Evolutionary conservation across 2,329 filamentous ascomycete genomes (phyloP).

Genomic region (Calonectria hawksworthii): DNA sequence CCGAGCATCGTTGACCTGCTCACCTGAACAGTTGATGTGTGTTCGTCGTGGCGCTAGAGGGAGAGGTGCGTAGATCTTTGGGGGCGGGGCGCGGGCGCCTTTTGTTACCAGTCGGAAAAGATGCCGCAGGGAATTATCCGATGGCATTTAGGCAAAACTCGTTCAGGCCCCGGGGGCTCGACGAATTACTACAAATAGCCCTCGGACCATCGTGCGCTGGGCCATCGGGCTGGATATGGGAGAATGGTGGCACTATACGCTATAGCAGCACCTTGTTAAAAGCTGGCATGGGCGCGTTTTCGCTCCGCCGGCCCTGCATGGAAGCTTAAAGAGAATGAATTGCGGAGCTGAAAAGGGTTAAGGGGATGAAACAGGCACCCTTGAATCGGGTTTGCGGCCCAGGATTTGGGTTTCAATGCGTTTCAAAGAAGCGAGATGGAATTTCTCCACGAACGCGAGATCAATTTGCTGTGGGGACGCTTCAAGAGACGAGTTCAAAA

Average conservation of each 20-base stretch:
- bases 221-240: not conserved
- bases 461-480: not conserved
- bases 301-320: not conserved
- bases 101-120: conserved; percentile 3
- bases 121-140: not conserved
- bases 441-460: conserved; percentile 14
- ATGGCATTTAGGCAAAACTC: conserved; percentile 7
- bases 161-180: not conserved
- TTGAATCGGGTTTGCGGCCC: not conserved
- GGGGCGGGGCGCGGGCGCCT: not conserved
- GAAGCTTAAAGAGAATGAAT: not conserved
- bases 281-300: not conserved
- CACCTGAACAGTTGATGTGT: not conserved
- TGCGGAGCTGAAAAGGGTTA: not conserved
- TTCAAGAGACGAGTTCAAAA: not conserved
- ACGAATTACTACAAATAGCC: not conserved
- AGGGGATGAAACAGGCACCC: conserved; percentile 1
- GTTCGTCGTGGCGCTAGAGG: not conserved
- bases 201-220: not conserved
- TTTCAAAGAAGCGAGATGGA: conserved; percentile 8
- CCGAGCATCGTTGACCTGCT: not conserved
- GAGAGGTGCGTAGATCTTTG: not conserved
- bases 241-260: conserved; percentile 1
- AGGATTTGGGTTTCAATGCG: conserved; percentile 12
- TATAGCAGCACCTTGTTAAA: not conserved